Conservation (phyloP, 2,329 filamentous ascomycete genomes). For the Hymenoscyphus repandus region DNA sequence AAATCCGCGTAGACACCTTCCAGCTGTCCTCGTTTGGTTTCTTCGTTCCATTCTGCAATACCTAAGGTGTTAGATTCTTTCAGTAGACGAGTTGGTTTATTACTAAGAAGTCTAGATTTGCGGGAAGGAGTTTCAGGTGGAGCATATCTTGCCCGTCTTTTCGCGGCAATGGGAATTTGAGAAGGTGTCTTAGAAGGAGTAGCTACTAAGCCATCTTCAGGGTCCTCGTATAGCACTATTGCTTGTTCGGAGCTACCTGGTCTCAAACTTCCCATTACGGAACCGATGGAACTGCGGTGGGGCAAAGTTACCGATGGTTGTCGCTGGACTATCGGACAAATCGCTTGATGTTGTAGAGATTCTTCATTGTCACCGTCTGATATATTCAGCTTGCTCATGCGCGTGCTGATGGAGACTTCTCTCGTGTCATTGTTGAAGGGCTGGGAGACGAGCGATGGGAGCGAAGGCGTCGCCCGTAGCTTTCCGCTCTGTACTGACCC, state of each 20-base stretch:
- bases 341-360: constrained; percentile 16
- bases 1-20: too few species aligned
- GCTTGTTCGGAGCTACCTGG: constrained; percentile 20
- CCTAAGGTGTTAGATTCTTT: constrained; percentile 66
- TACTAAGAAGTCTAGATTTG: constrained; percentile 28
- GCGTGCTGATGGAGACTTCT: constrained; percentile 34
- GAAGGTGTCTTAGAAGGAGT: constrained; percentile 28
- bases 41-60: constrained; percentile 67
- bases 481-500: constrained; percentile 25
- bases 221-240: constrained; percentile 24
- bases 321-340: constrained; percentile 11
- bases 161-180: constrained; percentile 30
- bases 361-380: constrained; percentile 12
- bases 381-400: constrained; percentile 32
- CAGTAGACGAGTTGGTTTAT: constrained; percentile 39
- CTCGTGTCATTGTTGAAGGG: constrained; percentile 22
- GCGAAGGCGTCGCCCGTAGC: constrained; percentile 29
- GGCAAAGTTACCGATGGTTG: constrained; percentile 9
- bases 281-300: constrained; percentile 21
- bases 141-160: constrained; percentile 13
- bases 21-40: constrained; percentile 54
- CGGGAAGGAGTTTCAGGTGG: neutral
- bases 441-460: constrained; percentile 19
- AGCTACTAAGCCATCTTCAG: constrained; percentile 23
- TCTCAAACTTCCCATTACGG: constrained; percentile 18